Conservation (phyloP, 345 rosid genomes). For the Melaleuca alternifolia region DNA sequence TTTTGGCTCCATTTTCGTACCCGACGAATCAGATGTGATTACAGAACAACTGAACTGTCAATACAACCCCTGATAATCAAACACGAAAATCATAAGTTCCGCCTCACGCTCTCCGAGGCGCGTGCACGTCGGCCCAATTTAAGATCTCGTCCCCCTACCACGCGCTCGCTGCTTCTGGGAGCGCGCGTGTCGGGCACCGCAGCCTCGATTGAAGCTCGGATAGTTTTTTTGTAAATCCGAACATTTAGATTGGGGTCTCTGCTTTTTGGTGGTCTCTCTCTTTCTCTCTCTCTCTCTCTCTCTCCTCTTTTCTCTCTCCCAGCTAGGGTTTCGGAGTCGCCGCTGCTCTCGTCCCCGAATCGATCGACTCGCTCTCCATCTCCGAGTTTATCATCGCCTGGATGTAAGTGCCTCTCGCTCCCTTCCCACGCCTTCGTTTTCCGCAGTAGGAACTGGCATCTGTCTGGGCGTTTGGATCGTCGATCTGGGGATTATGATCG, state of each 20-base stretch:
- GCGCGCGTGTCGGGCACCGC: neutral
- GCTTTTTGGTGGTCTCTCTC: neutral
- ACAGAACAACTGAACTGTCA: conserved; percentile 6
- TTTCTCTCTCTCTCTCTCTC: neutral
- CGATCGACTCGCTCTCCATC: neutral
- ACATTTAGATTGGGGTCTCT: neutral
- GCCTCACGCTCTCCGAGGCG: neutral
- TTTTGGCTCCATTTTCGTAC: no score
- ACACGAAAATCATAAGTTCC: neutral
- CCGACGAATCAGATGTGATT: neutral
- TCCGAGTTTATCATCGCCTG: conserved; percentile 1
- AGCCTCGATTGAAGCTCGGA: neutral
- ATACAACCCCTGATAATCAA: neutral
- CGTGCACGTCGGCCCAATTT: neutral
- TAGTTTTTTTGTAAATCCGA: neutral
- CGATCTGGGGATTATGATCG: neutral
- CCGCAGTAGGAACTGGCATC: neutral
- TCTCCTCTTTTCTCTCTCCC: neutral
- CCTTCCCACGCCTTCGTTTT: neutral
- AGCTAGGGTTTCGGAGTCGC: conserved; percentile 11
- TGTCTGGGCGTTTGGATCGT: neutral
- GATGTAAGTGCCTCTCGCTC: neutral
- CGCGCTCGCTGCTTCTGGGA: neutral
- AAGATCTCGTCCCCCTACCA: neutral
- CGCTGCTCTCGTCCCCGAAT: neutral